Conservation (phyloP, 805 yeast genomes). For the Kluyveromyces nonfermentans region DNA sequence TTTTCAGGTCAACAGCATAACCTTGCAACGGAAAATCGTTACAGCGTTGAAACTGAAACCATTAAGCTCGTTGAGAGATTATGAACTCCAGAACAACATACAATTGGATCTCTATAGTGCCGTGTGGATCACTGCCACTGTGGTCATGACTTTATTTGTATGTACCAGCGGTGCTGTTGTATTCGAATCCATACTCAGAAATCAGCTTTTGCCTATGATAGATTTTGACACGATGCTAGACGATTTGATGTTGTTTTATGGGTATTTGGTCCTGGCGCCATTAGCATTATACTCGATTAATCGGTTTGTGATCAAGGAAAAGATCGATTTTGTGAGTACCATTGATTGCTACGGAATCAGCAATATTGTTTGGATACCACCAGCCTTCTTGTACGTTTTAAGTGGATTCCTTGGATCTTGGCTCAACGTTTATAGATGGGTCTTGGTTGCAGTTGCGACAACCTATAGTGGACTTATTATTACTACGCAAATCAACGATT, state of each 20-base stretch:
- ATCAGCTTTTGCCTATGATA: conserved; percentile 30
- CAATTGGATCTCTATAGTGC: conserved; percentile 74
- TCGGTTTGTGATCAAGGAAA: conserved; percentile 45
- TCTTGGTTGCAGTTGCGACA: conserved; percentile 7
- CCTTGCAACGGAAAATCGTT: not conserved
- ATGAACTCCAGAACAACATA: conserved; percentile 27
- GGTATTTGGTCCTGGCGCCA: conserved; percentile 67
- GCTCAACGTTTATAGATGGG: conserved; percentile 6
- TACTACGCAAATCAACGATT: not conserved
- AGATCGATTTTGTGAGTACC: conserved; percentile 36
- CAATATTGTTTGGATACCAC: conserved; percentile 77
- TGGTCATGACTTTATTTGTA: conserved; percentile 65
- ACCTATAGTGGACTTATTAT: conserved; percentile 2
- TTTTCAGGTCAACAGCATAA: conserved; percentile 1
- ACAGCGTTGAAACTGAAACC: conserved; percentile 1
- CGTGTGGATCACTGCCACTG: conserved; percentile 82
- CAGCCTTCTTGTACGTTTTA: conserved; percentile 35
- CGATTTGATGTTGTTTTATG: conserved; percentile 63
- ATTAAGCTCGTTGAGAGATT: not conserved
- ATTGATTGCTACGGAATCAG: conserved; percentile 76
- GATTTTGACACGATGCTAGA: conserved; percentile 54
- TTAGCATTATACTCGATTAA: conserved; percentile 41
- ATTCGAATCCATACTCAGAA: conserved; percentile 42
- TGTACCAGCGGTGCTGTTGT: conserved; percentile 62
- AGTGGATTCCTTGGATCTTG: conserved; percentile 4